Evolutionary conservation across 805 yeast species (phyloP).

Genomic region (Candida parachauliodes): DNA sequence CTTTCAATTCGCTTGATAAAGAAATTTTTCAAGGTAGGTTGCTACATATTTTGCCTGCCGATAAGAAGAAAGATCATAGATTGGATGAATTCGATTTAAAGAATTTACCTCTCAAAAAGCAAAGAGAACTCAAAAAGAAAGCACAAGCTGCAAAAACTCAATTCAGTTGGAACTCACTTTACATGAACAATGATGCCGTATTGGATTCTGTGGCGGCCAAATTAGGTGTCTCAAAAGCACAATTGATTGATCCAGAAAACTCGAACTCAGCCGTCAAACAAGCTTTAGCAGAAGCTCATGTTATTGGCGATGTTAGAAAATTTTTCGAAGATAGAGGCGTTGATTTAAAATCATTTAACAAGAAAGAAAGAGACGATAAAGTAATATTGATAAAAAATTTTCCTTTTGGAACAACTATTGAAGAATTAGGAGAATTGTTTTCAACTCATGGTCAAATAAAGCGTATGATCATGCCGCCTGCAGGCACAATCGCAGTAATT

Average conservation of each 20-base stretch:
- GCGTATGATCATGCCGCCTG: slow-evolving; percentile 88
- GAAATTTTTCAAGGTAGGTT: slow-evolving; percentile 92
- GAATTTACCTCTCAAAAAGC: slow-evolving; percentile 90
- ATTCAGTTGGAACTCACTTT: slow-evolving; percentile 93
- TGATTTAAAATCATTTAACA: slow-evolving; percentile 68
- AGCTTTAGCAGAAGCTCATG: slow-evolving; percentile 96
- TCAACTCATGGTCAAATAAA: slow-evolving; percentile 74
- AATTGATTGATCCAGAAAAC: slow-evolving; percentile 82
- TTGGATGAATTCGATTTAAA: slow-evolving; percentile 89
- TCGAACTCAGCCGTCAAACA: slow-evolving; percentile 90
- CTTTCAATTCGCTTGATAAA: slow-evolving; percentile 73
- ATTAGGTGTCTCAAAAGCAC: slow-evolving; percentile 78
- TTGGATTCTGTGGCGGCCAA: slow-evolving; percentile 83
- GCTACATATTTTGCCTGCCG: slow-evolving; percentile 83
- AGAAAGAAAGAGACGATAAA: slow-evolving; percentile 71
- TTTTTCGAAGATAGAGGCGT: slow-evolving; percentile 85
- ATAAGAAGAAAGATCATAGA: slow-evolving; percentile 74
- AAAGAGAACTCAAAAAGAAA: slow-evolving; percentile 77
- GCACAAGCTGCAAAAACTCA: slow-evolving; percentile 81
- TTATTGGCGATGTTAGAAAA: slow-evolving; percentile 83
- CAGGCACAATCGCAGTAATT: slow-evolving; percentile 92
- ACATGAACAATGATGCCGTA: slow-evolving; percentile 88
- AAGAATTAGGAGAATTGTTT: slow-evolving; percentile 81
- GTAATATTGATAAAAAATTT: slow-evolving; percentile 85
- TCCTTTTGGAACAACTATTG: slow-evolving; percentile 79